These are phyloP conservation scores for Paraconiothyrium brasiliense DNA, from an alignment of 2,329 filamentous ascomycete species.

Conservation along the genomic window DNA sequence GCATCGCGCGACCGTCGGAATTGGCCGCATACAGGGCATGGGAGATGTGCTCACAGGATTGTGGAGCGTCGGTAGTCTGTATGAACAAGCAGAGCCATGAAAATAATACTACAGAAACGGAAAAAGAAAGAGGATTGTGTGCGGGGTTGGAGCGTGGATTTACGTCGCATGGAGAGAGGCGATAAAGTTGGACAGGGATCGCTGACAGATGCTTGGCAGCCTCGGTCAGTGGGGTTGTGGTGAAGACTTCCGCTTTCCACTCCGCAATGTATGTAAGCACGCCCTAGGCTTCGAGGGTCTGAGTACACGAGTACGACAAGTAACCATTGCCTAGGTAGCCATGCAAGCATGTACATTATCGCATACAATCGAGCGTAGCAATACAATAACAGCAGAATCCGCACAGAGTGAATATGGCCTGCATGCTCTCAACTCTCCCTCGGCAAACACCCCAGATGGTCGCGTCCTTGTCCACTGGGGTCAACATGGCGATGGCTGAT, in stretches of 20 bases:
- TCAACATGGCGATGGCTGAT: no score
- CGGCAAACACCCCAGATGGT: no score
- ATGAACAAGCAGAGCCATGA: slow-evolving; percentile 37
- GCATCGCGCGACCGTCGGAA: slow-evolving; percentile 28
- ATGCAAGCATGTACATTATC: no score
- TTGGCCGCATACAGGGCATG: slow-evolving; percentile 43
- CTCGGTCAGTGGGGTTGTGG: slow-evolving; percentile 9
- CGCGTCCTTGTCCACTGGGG: no score
- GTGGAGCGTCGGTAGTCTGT: slow-evolving; percentile 29
- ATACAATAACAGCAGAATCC: no score
- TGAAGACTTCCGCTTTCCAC: background rate
- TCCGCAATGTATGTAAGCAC: background rate
- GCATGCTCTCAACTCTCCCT: no score
- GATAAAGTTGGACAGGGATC: slow-evolving; percentile 12
- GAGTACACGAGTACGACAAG: no score
- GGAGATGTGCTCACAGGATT: slow-evolving; percentile 39
- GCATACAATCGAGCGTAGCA: no score
- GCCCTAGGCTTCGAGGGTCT: no score
- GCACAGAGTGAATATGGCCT: no score
- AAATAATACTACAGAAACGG: slow-evolving; percentile 27
- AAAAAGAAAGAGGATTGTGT: slow-evolving; percentile 14
- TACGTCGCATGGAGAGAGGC: slow-evolving; percentile 12
- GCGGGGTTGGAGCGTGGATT: slow-evolving; percentile 17
- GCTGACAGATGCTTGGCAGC: slow-evolving; percentile 10
- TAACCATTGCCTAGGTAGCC: no score